A percentile compares a stretch with the other conserved stretches of the same genome.
Evolutionary conservation across 176 grass and related monocot genomes (phyloP).

Genomic region (Saccharum officinarum): DNA sequence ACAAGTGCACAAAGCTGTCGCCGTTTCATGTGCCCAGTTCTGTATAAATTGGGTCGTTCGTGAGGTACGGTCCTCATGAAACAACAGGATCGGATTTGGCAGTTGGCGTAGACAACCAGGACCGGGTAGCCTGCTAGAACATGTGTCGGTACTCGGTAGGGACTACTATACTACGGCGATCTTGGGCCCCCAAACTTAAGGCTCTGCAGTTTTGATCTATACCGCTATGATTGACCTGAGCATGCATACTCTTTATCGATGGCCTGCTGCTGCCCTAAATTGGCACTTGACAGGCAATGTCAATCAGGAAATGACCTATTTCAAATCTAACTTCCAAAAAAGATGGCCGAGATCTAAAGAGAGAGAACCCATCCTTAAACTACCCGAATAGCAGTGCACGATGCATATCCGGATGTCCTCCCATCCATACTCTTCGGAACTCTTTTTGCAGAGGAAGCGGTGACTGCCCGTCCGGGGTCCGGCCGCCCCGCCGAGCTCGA

Average conservation of each 20-base stretch:
- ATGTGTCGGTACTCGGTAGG: neutral
- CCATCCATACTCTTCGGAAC: neutral
- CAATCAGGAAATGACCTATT: neutral
- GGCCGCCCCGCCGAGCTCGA: neutral
- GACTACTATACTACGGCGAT: neutral
- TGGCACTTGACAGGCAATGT: neutral
- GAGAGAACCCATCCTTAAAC: neutral
- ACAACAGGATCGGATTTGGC: conserved; percentile 22
- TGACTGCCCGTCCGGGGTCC: neutral
- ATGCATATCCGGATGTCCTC: too few relatives aligned
- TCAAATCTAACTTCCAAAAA: neutral
- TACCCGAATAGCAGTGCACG: neutral
- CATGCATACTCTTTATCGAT: too few relatives aligned
- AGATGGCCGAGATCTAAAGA: neutral
- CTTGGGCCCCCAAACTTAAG: neutral
- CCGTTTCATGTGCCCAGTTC: neutral
- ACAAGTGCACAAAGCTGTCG: neutral
- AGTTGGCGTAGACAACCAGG: neutral
- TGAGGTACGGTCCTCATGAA: neutral
- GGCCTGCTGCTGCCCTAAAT: neutral
- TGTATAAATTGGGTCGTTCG: neutral
- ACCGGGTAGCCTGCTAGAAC: too few relatives aligned
- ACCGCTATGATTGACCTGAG: conserved; percentile 4
- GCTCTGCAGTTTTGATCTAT: neutral
- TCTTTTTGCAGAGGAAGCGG: neutral